A percentile compares a stretch with the other conserved stretches of the same genome.
Evolutionary conservation across 83 land plant species (phyloP).

Genomic region (Picea abies): DNA sequence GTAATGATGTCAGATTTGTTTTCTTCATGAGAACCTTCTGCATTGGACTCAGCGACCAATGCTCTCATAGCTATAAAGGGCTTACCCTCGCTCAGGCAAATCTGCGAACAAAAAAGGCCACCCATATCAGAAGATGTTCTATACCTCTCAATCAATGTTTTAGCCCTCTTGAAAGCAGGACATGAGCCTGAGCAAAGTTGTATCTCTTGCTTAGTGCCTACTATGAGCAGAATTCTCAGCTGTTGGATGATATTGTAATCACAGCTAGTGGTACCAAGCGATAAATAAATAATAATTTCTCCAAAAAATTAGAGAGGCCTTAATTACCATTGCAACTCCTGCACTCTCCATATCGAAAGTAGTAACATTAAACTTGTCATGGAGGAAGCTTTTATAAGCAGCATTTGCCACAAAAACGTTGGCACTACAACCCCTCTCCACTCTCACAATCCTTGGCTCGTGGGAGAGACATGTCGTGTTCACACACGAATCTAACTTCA

Average conservation of each 20-base stretch:
- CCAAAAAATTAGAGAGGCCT: too few species aligned
- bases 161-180: too few species aligned
- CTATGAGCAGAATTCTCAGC: too few species aligned
- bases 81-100: neutral
- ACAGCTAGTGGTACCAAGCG: too few species aligned
- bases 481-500: constrained; percentile 28
- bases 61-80: neutral
- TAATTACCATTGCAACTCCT: constrained; percentile 25
- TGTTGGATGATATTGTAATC: too few species aligned
- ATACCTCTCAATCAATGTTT: too few species aligned
- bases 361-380: constrained; percentile 39
- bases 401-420: constrained; percentile 41
- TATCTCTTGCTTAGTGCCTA: too few species aligned
- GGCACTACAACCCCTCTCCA: constrained; percentile 46
- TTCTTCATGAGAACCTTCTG: neutral
- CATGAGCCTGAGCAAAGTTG: too few species aligned
- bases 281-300: too few species aligned
- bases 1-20: neutral
- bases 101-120: neutral
- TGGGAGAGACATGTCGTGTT: constrained; percentile 43
- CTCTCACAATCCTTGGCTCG: constrained; percentile 35
- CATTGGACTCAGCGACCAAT: neutral
- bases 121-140: too few species aligned
- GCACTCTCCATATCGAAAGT: constrained; percentile 58
- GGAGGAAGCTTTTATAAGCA: constrained; percentile 44